These are phyloP conservation scores for Ophiostoma ulmi DNA, from an alignment of 2,329 filamentous ascomycete species.

Conservation along the genomic window DNA sequence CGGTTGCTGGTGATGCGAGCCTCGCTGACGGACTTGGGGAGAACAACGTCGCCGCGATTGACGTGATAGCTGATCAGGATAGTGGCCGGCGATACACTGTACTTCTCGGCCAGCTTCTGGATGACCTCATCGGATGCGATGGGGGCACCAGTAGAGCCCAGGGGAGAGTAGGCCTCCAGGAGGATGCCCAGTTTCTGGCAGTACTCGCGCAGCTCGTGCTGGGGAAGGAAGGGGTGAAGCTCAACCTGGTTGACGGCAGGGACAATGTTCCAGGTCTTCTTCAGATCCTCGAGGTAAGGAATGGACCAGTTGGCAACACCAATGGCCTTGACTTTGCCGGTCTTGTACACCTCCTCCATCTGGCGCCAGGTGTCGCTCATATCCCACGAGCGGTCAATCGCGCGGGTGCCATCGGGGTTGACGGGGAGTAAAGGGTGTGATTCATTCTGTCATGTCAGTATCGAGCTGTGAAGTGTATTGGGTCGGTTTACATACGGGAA, in stretches of 20 bases:
- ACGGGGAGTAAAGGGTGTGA: slow-evolving; percentile 20
- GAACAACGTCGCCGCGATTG: slow-evolving; percentile 59
- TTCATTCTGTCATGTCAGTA: slow-evolving; percentile 27
- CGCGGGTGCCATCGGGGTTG: slow-evolving; percentile 21
- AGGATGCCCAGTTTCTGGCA: slow-evolving; percentile 49
- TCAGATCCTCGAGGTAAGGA: slow-evolving; percentile 49
- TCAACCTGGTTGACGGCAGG: slow-evolving; percentile 51
- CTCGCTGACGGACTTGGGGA: slow-evolving; percentile 66
- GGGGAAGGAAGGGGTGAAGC: slow-evolving; percentile 44
- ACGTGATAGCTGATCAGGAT: slow-evolving; percentile 62
- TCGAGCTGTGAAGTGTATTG: neutral
- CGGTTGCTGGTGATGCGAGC: slow-evolving; percentile 63
- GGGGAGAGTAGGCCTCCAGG: slow-evolving; percentile 46
- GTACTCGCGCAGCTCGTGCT: slow-evolving; percentile 48
- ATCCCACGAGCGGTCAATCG: slow-evolving; percentile 19
- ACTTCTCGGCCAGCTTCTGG: slow-evolving; percentile 53
- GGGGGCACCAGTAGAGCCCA: slow-evolving; percentile 20
- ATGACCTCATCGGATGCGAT: slow-evolving; percentile 57
- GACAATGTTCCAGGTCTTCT: slow-evolving; percentile 43
- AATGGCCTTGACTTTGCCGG: slow-evolving; percentile 52
- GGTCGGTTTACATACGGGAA: neutral
- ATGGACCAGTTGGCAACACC: slow-evolving; percentile 56
- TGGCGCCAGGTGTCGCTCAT: slow-evolving; percentile 48
- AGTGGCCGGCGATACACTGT: slow-evolving; percentile 55
- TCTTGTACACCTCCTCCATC: slow-evolving; percentile 54